A percentile compares a stretch with the other conserved stretches of the same genome.
These are phyloP conservation scores for Ustilago crameri DNA, from an alignment of 1,284 basidiomycete genomes.

Conservation along the genomic window DNA sequence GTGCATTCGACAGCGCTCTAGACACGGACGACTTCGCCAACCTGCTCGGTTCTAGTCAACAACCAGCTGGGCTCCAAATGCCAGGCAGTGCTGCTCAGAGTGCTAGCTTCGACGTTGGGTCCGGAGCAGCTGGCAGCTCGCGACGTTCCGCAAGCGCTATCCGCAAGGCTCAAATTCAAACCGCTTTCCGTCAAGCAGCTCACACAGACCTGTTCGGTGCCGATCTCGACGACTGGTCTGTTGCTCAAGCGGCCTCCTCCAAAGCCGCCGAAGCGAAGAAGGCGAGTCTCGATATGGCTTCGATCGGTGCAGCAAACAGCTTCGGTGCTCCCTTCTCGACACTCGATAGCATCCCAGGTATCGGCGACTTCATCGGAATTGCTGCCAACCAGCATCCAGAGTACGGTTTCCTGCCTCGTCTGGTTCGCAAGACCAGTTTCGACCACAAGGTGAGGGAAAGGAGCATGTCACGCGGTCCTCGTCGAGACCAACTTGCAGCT, in stretches of 20 bases:
- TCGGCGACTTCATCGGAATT: conserved; percentile 63
- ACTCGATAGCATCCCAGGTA: conserved; percentile 65
- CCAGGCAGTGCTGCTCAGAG: conserved; percentile 6
- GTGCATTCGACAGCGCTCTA: conserved; percentile 43
- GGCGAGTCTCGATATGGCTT: conserved; percentile 55
- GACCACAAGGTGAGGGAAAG: conserved; percentile 66
- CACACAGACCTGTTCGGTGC: conserved; percentile 60
- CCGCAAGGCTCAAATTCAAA: conserved; percentile 52
- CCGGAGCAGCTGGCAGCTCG: conserved; percentile 17
- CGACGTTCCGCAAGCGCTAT: conserved; percentile 32
- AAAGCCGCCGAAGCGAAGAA: conserved; percentile 34
- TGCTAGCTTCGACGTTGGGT: conserved; percentile 20
- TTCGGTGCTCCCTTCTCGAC: conserved; percentile 58
- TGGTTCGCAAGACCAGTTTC: conserved; percentile 67
- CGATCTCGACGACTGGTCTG: conserved; percentile 37
- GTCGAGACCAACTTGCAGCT: conserved; percentile 36
- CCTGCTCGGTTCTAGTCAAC: conserved; percentile 24
- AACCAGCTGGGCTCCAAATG: conserved; percentile 9
- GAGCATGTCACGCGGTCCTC: conserved; percentile 59
- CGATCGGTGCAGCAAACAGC: conserved; percentile 58
- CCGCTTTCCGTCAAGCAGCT: conserved; percentile 58
- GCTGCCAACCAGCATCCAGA: conserved; percentile 66
- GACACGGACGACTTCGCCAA: conserved; percentile 41
- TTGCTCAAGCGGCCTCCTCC: conserved; percentile 19
- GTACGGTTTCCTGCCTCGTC: conserved; percentile 65